phyloP scores from a whole-genome alignment of 2,329 filamentous ascomycete genomes.

The Calonectria ilicicola region DNA sequence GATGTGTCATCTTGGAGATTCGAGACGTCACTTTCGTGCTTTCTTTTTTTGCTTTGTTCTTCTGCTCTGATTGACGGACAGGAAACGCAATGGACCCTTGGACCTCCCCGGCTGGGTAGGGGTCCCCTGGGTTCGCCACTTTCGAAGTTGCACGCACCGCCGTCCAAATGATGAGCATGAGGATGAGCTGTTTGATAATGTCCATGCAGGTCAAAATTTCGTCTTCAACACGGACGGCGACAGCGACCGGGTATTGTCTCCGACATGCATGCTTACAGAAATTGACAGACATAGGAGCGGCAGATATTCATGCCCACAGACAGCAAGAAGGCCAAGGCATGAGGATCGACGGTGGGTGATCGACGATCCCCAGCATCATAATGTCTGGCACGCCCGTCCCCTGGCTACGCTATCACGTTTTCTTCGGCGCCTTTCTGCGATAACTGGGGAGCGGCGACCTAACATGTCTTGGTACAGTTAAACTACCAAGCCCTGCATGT shows the following conservation, averaged over 20 bases:
- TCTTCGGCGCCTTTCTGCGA: slow-evolving; percentile 10
- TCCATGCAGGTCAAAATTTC: slow-evolving; percentile 10
- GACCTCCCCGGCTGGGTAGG: background rate
- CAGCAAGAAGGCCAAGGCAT: background rate
- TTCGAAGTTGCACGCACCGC: background rate
- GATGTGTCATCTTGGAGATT: background rate
- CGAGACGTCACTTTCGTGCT: background rate
- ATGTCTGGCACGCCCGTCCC: background rate
- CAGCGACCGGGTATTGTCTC: slow-evolving; percentile 2
- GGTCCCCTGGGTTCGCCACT: slow-evolving; percentile 2
- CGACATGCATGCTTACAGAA: background rate
- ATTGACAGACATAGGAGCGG: background rate
- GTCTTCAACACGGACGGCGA: background rate
- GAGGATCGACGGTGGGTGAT: slow-evolving; percentile 11
- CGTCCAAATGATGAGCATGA: slow-evolving; percentile 5
- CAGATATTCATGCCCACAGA: slow-evolving; percentile 6
- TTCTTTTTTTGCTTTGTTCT: background rate
- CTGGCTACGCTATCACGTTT: slow-evolving; percentile 8
- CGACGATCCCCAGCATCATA: slow-evolving; percentile 2
- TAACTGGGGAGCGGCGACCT: background rate
- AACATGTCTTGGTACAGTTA: background rate
- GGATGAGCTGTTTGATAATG: background rate
- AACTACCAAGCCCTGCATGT: background rate
- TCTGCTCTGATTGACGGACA: background rate
- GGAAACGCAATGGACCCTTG: background rate